Conservation (phyloP, 148 eudicot species). For the Salicornia ramosissima region DNA sequence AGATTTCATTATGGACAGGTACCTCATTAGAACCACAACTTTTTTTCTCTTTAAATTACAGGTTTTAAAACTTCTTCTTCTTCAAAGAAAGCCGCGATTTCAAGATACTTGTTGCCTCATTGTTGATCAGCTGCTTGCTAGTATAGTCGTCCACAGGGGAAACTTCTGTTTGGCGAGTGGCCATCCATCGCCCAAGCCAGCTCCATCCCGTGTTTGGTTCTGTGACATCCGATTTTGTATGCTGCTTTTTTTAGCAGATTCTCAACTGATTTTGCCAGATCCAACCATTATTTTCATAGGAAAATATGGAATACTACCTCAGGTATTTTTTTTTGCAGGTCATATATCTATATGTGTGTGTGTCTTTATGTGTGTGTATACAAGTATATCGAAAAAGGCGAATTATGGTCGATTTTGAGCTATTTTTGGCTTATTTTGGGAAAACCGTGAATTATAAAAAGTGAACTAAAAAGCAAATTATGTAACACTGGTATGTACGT, state of each 20-base stretch:
- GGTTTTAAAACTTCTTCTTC: slow-evolving; percentile 43
- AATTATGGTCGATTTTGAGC: no score
- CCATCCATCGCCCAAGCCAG: slow-evolving; percentile 97
- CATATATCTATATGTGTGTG: no score
- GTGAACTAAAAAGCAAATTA: slow-evolving; percentile 1
- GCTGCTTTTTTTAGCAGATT: slow-evolving; percentile 68
- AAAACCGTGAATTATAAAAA: no score
- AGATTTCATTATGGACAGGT: slow-evolving; percentile 33
- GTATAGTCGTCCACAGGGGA: slow-evolving; percentile 30
- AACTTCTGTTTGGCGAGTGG: slow-evolving; percentile 58
- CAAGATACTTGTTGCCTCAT: slow-evolving; percentile 17
- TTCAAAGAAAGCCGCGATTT: slow-evolving; percentile 28
- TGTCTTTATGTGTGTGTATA: no score
- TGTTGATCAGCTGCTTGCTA: slow-evolving; percentile 32
- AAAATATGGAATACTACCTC: neutral
- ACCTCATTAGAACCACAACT: slow-evolving; percentile 90
- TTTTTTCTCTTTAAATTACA: slow-evolving; percentile 64
- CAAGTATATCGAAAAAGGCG: no score
- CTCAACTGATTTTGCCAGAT: slow-evolving; percentile 39
- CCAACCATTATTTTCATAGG: neutral
- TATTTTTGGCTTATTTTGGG: no score
- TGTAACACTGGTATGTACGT: no score
- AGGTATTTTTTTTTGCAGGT: no score
- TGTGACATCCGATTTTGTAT: slow-evolving; percentile 32
- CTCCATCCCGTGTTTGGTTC: slow-evolving; percentile 67